Evolutionary conservation across 257 asterid species (phyloP), one percentile per base, ranked within the genome.

Genomic region (Henckelia pumila): DNA sequence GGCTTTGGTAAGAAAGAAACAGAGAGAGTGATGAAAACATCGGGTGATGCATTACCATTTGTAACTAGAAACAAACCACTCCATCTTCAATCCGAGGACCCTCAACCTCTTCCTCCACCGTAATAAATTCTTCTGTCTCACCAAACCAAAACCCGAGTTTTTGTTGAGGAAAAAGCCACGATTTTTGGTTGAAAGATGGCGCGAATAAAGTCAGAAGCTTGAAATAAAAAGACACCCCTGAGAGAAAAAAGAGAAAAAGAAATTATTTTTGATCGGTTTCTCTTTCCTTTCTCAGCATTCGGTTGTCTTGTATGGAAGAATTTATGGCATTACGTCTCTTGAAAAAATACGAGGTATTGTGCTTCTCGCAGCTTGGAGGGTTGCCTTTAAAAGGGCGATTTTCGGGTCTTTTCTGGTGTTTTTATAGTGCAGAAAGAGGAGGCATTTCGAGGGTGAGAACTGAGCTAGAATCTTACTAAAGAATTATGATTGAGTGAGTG

Each of bases 281-380:
- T 44, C 80, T 70, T 72, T 70, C 61, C 66, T 75, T 72, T 63
- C 33, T 66, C 55, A 59, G 67, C 79, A 59, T 64, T 81, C 69
- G 66, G 69, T 64, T 73, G 73, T 77, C 75, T 74, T 71, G 75
- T 37, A 7, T 37, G 0, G 17, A 44, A 44, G 52, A 44, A 44
- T 44, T 79, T 33, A 56, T 71, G 77, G 13, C 55, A 71, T 33
- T 75, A 66, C 78, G 71, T 65, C 52, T 70, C 69, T 71, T 64
- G 30, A 56, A 68, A 74, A 73, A 61, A 58, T 77, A 73, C 69
- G 65, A 68, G 55, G 65, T 76, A 69, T 73, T 72, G 76, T 66
- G 80, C 75, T 72, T 69, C 81, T 64, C 71, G 65, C 78, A 66
- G 70, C 79, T 80, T 58, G 59, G 61, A 68, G 76, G 71, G 72